A percentile compares a stretch with the other conserved stretches of the same genome.
Conservation (phyloP, 2,329 filamentous ascomycete species). For the Beauveria asiatica region DNA sequence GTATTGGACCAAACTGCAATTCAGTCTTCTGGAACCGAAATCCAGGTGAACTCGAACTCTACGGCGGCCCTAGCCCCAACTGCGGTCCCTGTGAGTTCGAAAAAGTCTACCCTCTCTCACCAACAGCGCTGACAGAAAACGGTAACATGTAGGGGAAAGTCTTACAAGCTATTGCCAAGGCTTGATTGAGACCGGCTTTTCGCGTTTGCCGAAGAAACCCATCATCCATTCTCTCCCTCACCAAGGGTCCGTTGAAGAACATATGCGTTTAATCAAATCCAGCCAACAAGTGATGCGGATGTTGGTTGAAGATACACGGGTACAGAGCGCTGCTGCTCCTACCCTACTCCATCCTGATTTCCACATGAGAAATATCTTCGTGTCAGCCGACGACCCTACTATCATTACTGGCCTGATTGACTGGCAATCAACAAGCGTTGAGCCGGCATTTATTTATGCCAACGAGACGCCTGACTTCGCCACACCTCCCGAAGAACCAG, state of each 20-base stretch:
- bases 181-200: neutral
- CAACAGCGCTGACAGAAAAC: neutral
- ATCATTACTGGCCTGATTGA: neutral
- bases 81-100: neutral
- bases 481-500: neutral
- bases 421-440: neutral
- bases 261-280: neutral
- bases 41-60: neutral
- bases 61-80: neutral
- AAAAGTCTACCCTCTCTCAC: neutral
- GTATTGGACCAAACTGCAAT: neutral
- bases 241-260: neutral
- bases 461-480: neutral
- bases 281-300: neutral
- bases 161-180: neutral
- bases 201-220: neutral
- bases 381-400: neutral
- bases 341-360: neutral
- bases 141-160: neutral
- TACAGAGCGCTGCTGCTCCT: neutral
- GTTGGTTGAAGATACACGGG: neutral
- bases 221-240: neutral
- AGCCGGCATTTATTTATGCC: neutral
- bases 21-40: neutral
- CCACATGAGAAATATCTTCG: neutral